These are phyloP conservation scores for Sporisorium reilianum DNA, from an alignment of 1,284 basidiomycete genomes.

Conservation along the genomic window DNA sequence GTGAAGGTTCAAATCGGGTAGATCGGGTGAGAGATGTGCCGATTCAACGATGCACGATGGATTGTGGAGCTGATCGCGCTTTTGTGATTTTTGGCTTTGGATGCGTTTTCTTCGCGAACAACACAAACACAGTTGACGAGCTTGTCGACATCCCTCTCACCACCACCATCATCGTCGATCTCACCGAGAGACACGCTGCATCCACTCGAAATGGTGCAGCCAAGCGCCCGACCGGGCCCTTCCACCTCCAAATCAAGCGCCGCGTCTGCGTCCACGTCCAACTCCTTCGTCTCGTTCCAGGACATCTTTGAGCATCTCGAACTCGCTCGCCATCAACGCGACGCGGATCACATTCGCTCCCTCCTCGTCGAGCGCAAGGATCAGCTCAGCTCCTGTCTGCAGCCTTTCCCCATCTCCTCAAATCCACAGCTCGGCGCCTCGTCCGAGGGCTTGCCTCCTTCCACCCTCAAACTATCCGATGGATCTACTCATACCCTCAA, in stretches of 20 bases:
- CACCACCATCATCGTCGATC: constrained; percentile 3
- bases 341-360: constrained; percentile 32
- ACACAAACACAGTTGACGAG: constrained; percentile 9
- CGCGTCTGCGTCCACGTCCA: constrained; percentile 16
- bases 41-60: no score
- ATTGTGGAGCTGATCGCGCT: constrained; percentile 41
- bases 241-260: constrained; percentile 14
- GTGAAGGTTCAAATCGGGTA: not conserved
- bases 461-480: constrained; percentile 76
- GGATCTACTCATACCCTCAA: constrained; percentile 76
- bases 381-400: constrained; percentile 48
- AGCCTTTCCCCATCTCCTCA: constrained; percentile 30
- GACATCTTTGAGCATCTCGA: constrained; percentile 65
- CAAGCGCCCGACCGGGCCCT: constrained; percentile 7
- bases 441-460: constrained; percentile 10
- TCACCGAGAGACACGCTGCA: not conserved
- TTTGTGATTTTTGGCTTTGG: no score
- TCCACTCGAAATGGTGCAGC: constrained; percentile 10
- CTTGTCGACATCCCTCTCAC: not conserved
- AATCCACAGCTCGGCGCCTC: constrained; percentile 13
- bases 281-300: constrained; percentile 49
- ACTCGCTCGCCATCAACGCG: constrained; percentile 42
- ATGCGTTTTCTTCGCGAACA: constrained; percentile 28
- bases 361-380: constrained; percentile 43
- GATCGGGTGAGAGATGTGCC: no score